A percentile compares a stretch with the other conserved stretches of the same genome.
These are phyloP conservation scores for Colletotrichum salicis DNA, from an alignment of 2,329 filamentous ascomycete species.

Conservation along the genomic window DNA sequence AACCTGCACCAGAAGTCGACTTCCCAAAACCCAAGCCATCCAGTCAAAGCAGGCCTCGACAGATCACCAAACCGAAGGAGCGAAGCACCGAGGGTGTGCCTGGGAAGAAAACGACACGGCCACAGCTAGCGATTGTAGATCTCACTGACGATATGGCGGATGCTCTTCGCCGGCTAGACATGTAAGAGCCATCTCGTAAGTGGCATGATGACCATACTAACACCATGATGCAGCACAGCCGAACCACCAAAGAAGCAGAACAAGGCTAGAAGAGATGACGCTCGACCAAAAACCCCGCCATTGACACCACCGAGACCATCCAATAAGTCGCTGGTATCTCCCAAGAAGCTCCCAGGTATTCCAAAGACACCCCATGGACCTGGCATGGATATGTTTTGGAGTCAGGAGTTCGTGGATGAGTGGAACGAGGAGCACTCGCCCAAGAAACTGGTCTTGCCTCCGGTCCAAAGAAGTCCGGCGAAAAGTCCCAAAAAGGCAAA, in stretches of 20 bases:
- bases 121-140: background rate
- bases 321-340: slow-evolving; percentile 41
- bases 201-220: background rate
- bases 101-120: background rate
- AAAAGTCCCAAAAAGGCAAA: slow-evolving; percentile 43
- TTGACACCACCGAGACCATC: slow-evolving; percentile 37
- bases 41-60: background rate
- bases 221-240: background rate
- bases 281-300: slow-evolving; percentile 14
- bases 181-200: slow-evolving; percentile 1
- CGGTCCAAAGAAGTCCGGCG: slow-evolving; percentile 33
- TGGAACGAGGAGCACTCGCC: slow-evolving; percentile 74
- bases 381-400: slow-evolving; percentile 69
- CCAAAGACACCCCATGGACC: slow-evolving; percentile 65
- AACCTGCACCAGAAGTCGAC: background rate
- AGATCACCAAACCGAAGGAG: background rate
- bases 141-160: slow-evolving; percentile 23
- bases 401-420: slow-evolving; percentile 66
- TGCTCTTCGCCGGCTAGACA: slow-evolving; percentile 19
- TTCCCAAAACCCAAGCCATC: background rate
- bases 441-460: slow-evolving; percentile 50
- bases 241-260: background rate
- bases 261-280: background rate
- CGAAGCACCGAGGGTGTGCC: background rate
- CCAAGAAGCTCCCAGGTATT: slow-evolving; percentile 51